A percentile compares a stretch with the other conserved stretches of the same genome.
Evolutionary conservation across 306 rosid species (phyloP).

Genomic region (Dalbergia oliveri): DNA sequence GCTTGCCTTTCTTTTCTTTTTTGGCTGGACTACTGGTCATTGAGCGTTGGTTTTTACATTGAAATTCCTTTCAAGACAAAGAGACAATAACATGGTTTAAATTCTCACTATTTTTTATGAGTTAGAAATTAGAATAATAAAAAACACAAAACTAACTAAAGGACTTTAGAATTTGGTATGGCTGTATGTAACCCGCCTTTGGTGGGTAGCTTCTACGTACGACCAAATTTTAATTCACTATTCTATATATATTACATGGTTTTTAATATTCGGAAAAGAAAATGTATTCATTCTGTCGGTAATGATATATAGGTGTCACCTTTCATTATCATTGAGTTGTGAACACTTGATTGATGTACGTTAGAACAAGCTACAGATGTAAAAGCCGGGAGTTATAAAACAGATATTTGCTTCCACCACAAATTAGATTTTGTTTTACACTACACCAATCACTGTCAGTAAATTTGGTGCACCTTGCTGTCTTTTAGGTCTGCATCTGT

Average conservation of each 20-base stretch:
- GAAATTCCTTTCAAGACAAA: neutral
- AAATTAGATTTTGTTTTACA: slow-evolving; percentile 6
- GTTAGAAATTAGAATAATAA: neutral
- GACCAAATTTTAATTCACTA: neutral
- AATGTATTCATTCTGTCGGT: neutral
- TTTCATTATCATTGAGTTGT: slow-evolving; percentile 8
- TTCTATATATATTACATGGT: neutral
- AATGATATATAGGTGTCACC: neutral
- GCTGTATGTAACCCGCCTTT: too few species aligned
- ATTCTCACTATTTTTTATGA: neutral
- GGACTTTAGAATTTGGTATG: neutral
- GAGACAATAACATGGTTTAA: neutral
- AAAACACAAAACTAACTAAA: neutral
- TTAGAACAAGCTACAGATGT: neutral
- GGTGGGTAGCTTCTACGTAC: neutral
- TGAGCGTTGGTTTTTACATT: neutral
- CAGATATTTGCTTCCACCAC: neutral
- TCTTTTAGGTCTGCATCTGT: neutral
- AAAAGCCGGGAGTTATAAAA: neutral
- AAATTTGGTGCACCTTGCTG: neutral
- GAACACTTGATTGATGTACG: neutral
- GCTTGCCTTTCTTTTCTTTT: neutral
- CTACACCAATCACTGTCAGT: neutral
- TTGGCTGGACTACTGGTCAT: neutral
- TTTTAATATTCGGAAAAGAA: neutral